Conservation (phyloP, 768 basidiomycete species). For the Boletus bicolor region DNA sequence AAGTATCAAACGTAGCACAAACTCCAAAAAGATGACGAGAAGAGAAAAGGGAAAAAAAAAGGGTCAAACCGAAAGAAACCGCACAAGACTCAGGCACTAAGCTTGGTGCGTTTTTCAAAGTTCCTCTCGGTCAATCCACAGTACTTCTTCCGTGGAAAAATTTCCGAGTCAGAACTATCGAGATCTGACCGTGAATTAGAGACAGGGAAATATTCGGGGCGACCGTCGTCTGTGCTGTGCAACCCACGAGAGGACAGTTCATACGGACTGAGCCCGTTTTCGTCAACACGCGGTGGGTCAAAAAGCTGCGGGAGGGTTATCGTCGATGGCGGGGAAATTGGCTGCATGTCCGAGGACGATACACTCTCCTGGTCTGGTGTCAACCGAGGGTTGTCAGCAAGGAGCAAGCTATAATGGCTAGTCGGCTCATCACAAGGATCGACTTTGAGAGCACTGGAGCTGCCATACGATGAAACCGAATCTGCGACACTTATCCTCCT, state of each 20-base stretch:
- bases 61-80: conserved; percentile 3
- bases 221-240: conserved; percentile 20
- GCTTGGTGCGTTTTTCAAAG: conserved; percentile 26
- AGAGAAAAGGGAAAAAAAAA: conserved; percentile 1
- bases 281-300: conserved; percentile 19
- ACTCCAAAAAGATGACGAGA: neutral
- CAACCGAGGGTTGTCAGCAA: conserved; percentile 29
- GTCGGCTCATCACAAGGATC: conserved; percentile 26
- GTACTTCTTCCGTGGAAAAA: conserved; percentile 22
- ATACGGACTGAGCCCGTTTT: conserved; percentile 26
- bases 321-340: conserved; percentile 29
- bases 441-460: conserved; percentile 24
- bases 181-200: conserved; percentile 36
- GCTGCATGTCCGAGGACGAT: conserved; percentile 34
- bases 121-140: conserved; percentile 19
- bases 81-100: conserved; percentile 25
- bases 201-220: conserved; percentile 34
- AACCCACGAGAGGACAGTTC: conserved; percentile 24
- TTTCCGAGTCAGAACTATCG: conserved; percentile 28
- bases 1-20: conserved; percentile 14
- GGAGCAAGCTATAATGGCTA: conserved; percentile 17
- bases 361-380: conserved; percentile 34
- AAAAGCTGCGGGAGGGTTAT: conserved; percentile 30
- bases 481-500: conserved; percentile 36
- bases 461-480: conserved; percentile 34